Evolutionary conservation across 176 grass and related monocot species (phyloP).

Genomic region (Coix lacrymajobi): DNA sequence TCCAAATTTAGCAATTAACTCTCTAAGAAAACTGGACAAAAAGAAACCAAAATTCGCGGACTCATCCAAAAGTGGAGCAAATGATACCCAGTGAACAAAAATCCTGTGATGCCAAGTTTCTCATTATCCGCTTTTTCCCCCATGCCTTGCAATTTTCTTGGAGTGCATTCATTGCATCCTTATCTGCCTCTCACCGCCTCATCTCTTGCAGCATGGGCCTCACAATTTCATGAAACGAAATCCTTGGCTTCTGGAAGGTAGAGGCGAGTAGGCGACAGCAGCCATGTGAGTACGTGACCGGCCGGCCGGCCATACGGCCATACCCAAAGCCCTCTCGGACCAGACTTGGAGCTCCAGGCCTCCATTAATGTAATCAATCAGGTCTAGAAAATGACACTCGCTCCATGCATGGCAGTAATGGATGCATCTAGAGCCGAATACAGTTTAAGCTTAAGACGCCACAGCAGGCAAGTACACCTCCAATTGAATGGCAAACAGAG

Average conservation of each 20-base stretch:
- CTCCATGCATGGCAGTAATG: slow-evolving; percentile 22
- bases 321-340: background rate
- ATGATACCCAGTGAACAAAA: background rate
- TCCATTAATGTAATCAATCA: background rate
- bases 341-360: background rate
- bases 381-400: slow-evolving; percentile 14
- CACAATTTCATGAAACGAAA: slow-evolving; percentile 35
- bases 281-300: slow-evolving; percentile 28
- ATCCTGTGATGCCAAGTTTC: slow-evolving; percentile 16
- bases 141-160: slow-evolving; percentile 16
- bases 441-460: background rate
- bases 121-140: background rate
- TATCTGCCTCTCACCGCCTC: slow-evolving; percentile 16
- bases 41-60: background rate
- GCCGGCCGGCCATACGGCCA: too few relatives aligned
- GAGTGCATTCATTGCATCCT: slow-evolving; percentile 34
- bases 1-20: background rate
- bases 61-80: background rate
- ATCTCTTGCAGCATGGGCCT: slow-evolving; percentile 32
- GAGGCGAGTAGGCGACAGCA: background rate
- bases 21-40: background rate
- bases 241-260: slow-evolving; percentile 11
- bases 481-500: slow-evolving; percentile 25
- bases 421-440: slow-evolving; percentile 19
- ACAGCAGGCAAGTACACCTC: slow-evolving; percentile 10